A percentile compares a stretch with the other conserved stretches of the same genome.
Evolutionary conservation across 495 filamentous ascomycete species (phyloP).

Genomic region (Penicillium verhagenii): DNA sequence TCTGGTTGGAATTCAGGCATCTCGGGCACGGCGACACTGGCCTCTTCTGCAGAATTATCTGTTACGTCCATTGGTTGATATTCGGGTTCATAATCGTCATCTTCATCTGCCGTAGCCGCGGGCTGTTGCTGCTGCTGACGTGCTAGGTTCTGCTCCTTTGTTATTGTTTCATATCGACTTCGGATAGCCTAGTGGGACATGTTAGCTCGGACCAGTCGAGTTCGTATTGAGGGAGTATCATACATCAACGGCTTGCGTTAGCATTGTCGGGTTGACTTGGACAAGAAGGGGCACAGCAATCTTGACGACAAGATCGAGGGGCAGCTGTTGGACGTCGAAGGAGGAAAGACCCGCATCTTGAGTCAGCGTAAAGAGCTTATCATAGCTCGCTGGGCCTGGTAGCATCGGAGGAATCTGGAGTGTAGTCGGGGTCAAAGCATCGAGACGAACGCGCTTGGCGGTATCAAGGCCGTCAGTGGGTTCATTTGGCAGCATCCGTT

Average conservation of each 20-base stretch:
- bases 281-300: constrained; percentile 72
- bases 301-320: constrained; percentile 68
- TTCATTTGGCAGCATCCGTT: constrained; percentile 66
- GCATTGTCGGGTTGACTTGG: constrained; percentile 56
- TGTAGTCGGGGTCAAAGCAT: constrained; percentile 49
- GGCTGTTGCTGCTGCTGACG: constrained; percentile 40
- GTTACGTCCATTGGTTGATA: constrained; percentile 70
- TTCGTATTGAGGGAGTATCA: constrained; percentile 1
- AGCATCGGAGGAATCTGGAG: constrained; percentile 64
- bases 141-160: constrained; percentile 38
- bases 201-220: constrained; percentile 23
- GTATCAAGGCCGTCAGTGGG: constrained; percentile 67
- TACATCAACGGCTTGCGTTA: constrained; percentile 69
- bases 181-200: constrained; percentile 42
- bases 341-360: constrained; percentile 65
- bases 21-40: constrained; percentile 62
- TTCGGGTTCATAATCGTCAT: constrained; percentile 87
- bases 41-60: constrained; percentile 69
- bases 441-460: constrained; percentile 68
- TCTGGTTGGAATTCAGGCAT: constrained; percentile 50
- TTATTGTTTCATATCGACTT: constrained; percentile 44
- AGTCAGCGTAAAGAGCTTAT: constrained; percentile 81
- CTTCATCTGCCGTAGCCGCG: constrained; percentile 66
- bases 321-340: constrained; percentile 80
- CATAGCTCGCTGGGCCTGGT: constrained; percentile 70